phyloP scores from a whole-genome alignment of 1,284 basidiomycete genomes.

The Xanthoconium separans region DNA sequence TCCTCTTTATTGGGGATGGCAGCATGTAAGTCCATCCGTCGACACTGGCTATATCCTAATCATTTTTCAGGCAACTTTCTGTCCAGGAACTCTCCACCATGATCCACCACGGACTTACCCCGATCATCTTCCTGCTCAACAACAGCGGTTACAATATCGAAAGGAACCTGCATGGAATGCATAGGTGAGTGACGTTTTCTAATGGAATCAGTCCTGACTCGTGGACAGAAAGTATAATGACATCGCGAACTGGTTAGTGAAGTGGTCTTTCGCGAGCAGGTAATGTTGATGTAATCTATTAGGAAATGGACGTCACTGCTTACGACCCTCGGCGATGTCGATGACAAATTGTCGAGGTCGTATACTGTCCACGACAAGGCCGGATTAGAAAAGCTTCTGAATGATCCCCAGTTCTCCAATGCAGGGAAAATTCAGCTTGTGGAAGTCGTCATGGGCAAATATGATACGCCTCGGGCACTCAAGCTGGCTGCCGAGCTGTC shows the following conservation, averaged over 20 bases:
- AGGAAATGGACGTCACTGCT: conserved; percentile 62
- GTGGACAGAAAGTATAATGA: conserved; percentile 68
- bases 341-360: conserved; percentile 58
- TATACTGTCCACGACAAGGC: conserved; percentile 64
- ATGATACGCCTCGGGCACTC: conserved; percentile 72
- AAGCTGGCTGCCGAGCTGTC: conserved; percentile 50
- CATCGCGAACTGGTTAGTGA: conserved; percentile 58
- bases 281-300: conserved; percentile 10
- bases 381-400: conserved; percentile 64
- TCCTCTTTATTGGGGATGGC: conserved; percentile 88
- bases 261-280: neutral
- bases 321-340: conserved; percentile 53
- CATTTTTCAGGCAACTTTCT: conserved; percentile 55
- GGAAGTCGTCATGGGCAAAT: conserved; percentile 73
- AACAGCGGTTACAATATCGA: conserved; percentile 92
- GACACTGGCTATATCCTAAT: neutral
- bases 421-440: conserved; percentile 73
- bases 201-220: conserved; percentile 30
- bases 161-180: conserved; percentile 70
- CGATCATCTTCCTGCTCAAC: conserved; percentile 85
- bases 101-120: conserved; percentile 65
- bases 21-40: conserved; percentile 52
- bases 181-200: conserved; percentile 30
- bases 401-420: conserved; percentile 53
- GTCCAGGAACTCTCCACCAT: conserved; percentile 81